Conservation (phyloP, 2,329 filamentous ascomycete genomes). For the Claviceps humidiphila region DNA sequence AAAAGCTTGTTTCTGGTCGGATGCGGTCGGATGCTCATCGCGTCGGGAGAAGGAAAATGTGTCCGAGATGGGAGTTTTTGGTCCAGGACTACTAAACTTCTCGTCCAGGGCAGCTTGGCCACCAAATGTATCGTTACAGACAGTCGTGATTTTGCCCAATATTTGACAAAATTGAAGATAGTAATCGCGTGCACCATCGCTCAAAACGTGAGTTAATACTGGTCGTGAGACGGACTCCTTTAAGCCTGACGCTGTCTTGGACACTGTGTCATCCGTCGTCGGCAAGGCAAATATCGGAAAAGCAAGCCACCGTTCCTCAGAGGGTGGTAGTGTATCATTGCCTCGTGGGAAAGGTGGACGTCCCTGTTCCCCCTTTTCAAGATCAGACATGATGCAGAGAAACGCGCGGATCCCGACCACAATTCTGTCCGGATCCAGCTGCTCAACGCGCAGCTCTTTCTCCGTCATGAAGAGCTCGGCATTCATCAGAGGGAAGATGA, state of each 20-base stretch:
- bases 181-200: constrained; percentile 67
- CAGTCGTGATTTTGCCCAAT: constrained; percentile 84
- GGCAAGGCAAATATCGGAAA: constrained; percentile 36
- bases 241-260: constrained; percentile 13
- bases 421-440: constrained; percentile 89
- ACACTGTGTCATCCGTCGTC: constrained; percentile 15
- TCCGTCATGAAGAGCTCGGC: constrained; percentile 72
- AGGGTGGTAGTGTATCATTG: constrained; percentile 27
- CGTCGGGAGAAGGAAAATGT: constrained; percentile 81
- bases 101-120: constrained; percentile 92
- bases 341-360: constrained; percentile 73
- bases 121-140: constrained; percentile 94
- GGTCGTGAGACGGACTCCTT: constrained; percentile 55
- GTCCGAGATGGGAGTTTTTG: constrained; percentile 89
- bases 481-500: constrained; percentile 93
- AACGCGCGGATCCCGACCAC: constrained; percentile 96
- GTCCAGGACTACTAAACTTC: constrained; percentile 75
- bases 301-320: constrained; percentile 30
- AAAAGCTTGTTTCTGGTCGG: constrained; percentile 84
- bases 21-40: constrained; percentile 59
- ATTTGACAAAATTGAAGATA: constrained; percentile 91
- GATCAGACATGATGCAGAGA: constrained; percentile 79
- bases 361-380: constrained; percentile 69
- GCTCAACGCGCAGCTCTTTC: constrained; percentile 72
- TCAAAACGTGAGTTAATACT: constrained; percentile 48